phyloP scores from a whole-genome alignment of 1,139 yeast species.

The Suhomyces kunorum region DNA sequence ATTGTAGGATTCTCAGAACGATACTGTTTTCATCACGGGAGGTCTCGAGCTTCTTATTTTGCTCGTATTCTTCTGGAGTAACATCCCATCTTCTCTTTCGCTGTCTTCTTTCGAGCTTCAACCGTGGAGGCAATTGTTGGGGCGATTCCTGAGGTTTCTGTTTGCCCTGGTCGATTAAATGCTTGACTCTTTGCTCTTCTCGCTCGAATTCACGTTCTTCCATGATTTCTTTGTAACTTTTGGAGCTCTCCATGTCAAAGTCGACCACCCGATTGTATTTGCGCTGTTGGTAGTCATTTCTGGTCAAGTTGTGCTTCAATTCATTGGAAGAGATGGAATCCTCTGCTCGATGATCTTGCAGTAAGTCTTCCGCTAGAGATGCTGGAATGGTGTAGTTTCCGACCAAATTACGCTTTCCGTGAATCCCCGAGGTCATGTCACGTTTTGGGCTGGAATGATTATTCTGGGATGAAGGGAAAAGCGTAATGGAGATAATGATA shows the following conservation, averaged over 20 bases:
- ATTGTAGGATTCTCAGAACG: slow-evolving; percentile 4
- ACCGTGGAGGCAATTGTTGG: slow-evolving; percentile 15
- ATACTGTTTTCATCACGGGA: slow-evolving; percentile 3
- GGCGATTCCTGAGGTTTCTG: slow-evolving; percentile 20
- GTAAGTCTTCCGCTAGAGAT: slow-evolving; percentile 27
- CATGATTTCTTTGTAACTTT: slow-evolving; percentile 41
- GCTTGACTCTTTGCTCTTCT: slow-evolving; percentile 29
- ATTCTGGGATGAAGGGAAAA: no score
- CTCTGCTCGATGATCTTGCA: slow-evolving; percentile 36
- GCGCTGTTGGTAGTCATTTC: slow-evolving; percentile 23
- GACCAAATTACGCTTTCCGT: slow-evolving; percentile 23
- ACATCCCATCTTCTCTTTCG: slow-evolving; percentile 34
- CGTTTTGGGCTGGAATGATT: no score
- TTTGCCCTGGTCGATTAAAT: slow-evolving; percentile 20
- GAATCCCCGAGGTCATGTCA: slow-evolving; percentile 5
- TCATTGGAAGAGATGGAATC: slow-evolving; percentile 30
- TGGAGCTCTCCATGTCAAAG: slow-evolving; percentile 24
- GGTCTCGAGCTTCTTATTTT: slow-evolving; percentile 12
- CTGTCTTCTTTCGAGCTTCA: slow-evolving; percentile 21
- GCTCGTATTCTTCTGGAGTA: slow-evolving; percentile 35
- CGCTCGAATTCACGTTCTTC: slow-evolving; percentile 33
- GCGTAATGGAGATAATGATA: no score
- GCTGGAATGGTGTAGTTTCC: slow-evolving; percentile 39
- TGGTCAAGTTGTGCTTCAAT: slow-evolving; percentile 22
- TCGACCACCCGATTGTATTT: slow-evolving; percentile 28